Base-by-base conservation (phyloP, 306 rosid genomes). In the Vigna trinervia region DNA sequence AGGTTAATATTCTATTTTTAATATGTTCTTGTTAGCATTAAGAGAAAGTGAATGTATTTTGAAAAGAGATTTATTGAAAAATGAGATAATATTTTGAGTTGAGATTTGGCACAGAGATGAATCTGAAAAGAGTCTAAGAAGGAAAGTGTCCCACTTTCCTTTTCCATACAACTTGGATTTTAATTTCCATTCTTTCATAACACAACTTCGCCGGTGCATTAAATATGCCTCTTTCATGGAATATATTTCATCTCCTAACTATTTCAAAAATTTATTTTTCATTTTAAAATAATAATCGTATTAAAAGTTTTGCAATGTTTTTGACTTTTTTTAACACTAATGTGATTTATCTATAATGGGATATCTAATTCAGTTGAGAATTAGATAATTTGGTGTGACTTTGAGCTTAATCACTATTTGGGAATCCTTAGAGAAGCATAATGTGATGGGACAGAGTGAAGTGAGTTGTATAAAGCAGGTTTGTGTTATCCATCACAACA, bases 81-180 rank as follows among this genome's bases (percentile, higher is more conserved):
- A 43, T 5, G 22, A 50, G 47, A 56, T 39, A 71, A 28, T 78
- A 45, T 69, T 34, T 20, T 5, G 10, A n/a, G 46, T 12, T 39
- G 7, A 36, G 39, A 36, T 36, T 54, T 30, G 50, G 12, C 22
- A 74, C 39, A 45, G 34, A 5, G 20, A 62, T 34, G 38, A 34
- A 5, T 34, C 5, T 34, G 38, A 5, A 34, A 34, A 32, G 36
- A 22, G 41, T 41, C 14, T 3, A 34, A 19, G 8, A 56, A 22
- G 67, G 28, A 67, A 45, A 26, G 74, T 52, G 81, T 30, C 69
- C 84, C 83, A 66, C 26, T 28, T 58, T 79, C 74, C 63, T 70
- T 53, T 53, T 11, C 52, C 17, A 76, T 80, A 67, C 78, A 81
- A 68, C 30, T 79, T 61, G 34, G 43, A 78, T 69, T 48, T 69